phyloP scores from a whole-genome alignment of 2,329 filamentous ascomycete genomes.

The Xylaria sp. region DNA sequence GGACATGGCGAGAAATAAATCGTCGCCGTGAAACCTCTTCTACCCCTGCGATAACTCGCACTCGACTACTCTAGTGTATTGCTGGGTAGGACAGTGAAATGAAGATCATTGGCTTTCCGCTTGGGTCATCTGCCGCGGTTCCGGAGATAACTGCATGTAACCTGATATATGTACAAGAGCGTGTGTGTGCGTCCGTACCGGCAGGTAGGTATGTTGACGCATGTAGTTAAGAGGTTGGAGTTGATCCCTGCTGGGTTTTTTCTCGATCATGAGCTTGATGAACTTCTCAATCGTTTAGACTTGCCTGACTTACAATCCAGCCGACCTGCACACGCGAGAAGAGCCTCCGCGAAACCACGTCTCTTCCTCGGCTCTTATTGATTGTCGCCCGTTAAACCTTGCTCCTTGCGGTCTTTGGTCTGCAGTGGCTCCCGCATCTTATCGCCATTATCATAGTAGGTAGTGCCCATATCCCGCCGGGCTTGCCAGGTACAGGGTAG shows the following conservation, averaged over 20 bases:
- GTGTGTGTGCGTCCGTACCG: too few species aligned
- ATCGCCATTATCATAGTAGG: constrained; percentile 16
- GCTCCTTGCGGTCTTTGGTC: constrained; percentile 31
- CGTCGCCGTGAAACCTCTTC: too few species aligned
- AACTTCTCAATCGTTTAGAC: background rate
- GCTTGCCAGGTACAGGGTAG: constrained; percentile 24
- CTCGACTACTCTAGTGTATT: too few species aligned
- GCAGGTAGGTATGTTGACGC: too few species aligned
- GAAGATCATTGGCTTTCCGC: background rate
- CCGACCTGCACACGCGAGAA: constrained; percentile 34
- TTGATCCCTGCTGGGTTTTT: background rate
- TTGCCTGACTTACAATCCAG: background rate
- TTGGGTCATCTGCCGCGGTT: background rate
- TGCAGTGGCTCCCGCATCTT: constrained; percentile 35
- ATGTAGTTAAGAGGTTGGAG: background rate
- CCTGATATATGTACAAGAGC: too few species aligned
- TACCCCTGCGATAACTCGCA: too few species aligned
- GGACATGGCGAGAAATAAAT: too few species aligned
- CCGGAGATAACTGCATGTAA: background rate
- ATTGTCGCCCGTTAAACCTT: constrained; percentile 35
- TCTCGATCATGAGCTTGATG: background rate
- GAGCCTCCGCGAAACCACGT: constrained; percentile 37
- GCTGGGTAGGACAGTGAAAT: too few species aligned
- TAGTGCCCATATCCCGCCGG: constrained; percentile 15
- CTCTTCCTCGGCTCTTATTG: constrained; percentile 37